Base-by-base conservation (phyloP, 495 filamentous ascomycete species). In the Aspergillus steynii region DNA sequence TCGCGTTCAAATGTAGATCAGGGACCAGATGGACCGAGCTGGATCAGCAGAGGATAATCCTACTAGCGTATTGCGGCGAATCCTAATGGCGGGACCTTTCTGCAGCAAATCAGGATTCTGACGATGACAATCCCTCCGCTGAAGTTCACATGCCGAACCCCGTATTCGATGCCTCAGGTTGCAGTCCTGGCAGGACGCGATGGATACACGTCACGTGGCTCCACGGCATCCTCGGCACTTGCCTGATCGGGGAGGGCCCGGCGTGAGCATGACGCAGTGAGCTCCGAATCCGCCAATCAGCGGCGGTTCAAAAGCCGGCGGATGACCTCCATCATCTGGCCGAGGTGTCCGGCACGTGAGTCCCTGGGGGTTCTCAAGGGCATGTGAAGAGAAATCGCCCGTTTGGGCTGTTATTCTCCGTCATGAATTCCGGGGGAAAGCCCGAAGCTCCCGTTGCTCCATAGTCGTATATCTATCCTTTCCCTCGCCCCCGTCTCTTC, bases 211-310 rank as follows among this genome's bases (percentile, higher is more conserved):
- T 58, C 55, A 62, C 52, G 59, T 61, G 59, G 42, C 9, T 28
- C 3, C 10, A 32, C 20, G 14, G 20, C 65, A 63, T 52, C 75
- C 75, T 78, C 75, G 75, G 75, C 64, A 72, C 49, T 58, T 73
- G 54, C 67, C 62, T 3, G 29, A 59, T 57, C 20, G 2, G 53
- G 59, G 4, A 45, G 45, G 45, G 27, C 31, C 52, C 56, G 46
- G 53, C 55, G 60, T 46, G 7, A 32, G 52, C 49, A 72, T 74
- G 71, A 77, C 71, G 70, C 72, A 67, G 55, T 27, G 42, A 28
- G 29, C 54, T 42, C 60, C 66, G 62, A 67, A 2, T 53, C 2
- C 27, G 29, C 65, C 65, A 68, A 68, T 68, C 29, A 62, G 37
- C 32, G 29, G 5, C n/a, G 4, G 27, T 14, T 1, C 14, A 55